phyloP scores from a whole-genome alignment of 140 eudicot species.

The Bidens hawaiensis region DNA sequence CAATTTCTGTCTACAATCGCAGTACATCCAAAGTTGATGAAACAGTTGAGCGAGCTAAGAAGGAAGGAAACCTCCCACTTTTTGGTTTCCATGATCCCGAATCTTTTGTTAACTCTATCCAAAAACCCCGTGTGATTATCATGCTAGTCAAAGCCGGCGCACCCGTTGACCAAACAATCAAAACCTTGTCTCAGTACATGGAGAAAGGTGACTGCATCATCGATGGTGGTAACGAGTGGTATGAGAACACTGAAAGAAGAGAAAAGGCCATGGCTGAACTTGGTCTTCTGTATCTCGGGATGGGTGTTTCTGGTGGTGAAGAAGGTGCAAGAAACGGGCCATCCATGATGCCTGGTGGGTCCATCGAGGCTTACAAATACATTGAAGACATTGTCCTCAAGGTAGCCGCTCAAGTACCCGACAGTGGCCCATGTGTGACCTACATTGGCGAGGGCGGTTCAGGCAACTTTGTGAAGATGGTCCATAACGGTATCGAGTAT shows the following conservation, averaged over 20 bases:
- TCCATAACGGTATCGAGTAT: conserved; percentile 56
- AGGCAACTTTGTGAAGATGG: conserved; percentile 48
- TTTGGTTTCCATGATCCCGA: conserved; percentile 56
- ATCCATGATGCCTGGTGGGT: conserved; percentile 65
- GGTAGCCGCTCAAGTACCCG: conserved; percentile 55
- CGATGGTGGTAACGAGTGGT: conserved; percentile 55
- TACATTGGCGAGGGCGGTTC: no score
- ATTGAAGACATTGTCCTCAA: conserved; percentile 55
- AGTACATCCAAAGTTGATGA: conserved; percentile 62
- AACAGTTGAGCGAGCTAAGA: conserved; percentile 52
- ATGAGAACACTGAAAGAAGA: conserved; percentile 54
- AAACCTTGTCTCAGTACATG: no score
- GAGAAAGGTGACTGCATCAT: conserved; percentile 64
- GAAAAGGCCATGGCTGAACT: conserved; percentile 50
- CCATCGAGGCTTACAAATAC: conserved; percentile 46
- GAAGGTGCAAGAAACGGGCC: no score
- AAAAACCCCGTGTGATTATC: conserved; percentile 55
- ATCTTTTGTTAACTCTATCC: conserved; percentile 54
- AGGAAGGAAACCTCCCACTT: conserved; percentile 52
- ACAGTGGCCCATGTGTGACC: no score
- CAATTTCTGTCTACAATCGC: no score
- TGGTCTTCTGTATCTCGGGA: no score
- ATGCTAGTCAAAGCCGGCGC: conserved; percentile 62
- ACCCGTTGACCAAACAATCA: no score
- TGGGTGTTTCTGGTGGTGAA: no score